Evolutionary conservation across 2,329 filamentous ascomycete genomes (phyloP).

Genomic region (Verticillium zaregamsianum): DNA sequence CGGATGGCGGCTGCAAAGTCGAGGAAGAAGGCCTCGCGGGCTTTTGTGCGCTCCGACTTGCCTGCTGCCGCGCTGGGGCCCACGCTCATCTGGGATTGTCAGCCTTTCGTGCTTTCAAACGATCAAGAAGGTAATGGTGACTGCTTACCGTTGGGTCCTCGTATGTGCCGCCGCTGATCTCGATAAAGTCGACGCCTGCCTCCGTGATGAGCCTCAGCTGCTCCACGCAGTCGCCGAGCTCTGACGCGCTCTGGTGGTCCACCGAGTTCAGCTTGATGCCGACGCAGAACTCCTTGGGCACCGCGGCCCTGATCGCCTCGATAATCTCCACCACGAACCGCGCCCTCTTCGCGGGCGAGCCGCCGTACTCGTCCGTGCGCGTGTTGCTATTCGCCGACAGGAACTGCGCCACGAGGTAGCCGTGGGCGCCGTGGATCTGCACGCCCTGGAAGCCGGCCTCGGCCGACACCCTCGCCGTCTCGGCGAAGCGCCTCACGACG

Average conservation of each 20-base stretch:
- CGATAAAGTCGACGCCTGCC: slow-evolving; percentile 60
- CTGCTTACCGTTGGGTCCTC: slow-evolving; percentile 42
- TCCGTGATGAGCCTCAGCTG: slow-evolving; percentile 49
- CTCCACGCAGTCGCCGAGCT: slow-evolving; percentile 49
- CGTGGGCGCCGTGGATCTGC: slow-evolving; percentile 47
- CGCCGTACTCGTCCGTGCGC: slow-evolving; percentile 53
- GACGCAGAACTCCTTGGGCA: slow-evolving; percentile 39
- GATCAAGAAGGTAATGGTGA: background rate
- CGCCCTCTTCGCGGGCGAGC: slow-evolving; percentile 41
- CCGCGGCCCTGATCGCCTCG: slow-evolving; percentile 32
- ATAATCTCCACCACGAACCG: slow-evolving; percentile 48
- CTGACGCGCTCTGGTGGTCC: slow-evolving; percentile 45
- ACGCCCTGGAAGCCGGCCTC: slow-evolving; percentile 42
- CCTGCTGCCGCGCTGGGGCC: background rate
- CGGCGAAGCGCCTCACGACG: slow-evolving; percentile 48
- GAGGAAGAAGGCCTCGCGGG: slow-evolving; percentile 65
- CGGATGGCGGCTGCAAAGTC: slow-evolving; percentile 56
- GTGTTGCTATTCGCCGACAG: slow-evolving; percentile 44
- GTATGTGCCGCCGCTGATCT: slow-evolving; percentile 61
- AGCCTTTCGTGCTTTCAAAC: background rate
- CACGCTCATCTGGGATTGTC: background rate
- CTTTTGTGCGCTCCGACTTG: slow-evolving; percentile 39
- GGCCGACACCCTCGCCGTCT: slow-evolving; percentile 42
- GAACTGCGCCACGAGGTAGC: slow-evolving; percentile 55
- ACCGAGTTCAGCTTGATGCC: slow-evolving; percentile 54